phyloP scores from a whole-genome alignment of 2,329 filamentous ascomycete species.

The Amauroascus verrucosus region DNA sequence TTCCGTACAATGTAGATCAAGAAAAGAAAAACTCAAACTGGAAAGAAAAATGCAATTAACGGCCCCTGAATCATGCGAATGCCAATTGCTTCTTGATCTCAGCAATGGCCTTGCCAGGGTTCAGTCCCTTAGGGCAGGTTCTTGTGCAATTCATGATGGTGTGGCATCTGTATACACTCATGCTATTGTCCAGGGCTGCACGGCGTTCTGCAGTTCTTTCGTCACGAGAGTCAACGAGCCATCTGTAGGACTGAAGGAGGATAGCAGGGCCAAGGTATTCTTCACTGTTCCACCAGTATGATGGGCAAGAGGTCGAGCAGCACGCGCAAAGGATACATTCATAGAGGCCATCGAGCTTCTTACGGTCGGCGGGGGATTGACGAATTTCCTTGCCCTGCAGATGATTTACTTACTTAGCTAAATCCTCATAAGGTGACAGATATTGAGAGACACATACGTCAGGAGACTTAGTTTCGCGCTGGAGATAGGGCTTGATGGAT shows the following conservation, averaged over 20 bases:
- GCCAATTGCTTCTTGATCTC: constrained; percentile 99
- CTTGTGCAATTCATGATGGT: constrained; percentile 98
- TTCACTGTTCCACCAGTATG: constrained; percentile 99
- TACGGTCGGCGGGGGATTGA: constrained; percentile 82
- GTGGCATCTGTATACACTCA: constrained; percentile 98
- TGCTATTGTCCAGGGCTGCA: constrained; percentile 89
- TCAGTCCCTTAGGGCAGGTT: constrained; percentile 96
- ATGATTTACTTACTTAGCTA: constrained; percentile 14
- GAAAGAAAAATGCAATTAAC: background rate
- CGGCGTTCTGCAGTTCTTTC: constrained; percentile 81
- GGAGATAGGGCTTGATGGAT: constrained; percentile 97
- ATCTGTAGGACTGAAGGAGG: constrained; percentile 94
- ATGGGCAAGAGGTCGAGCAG: constrained; percentile 98
- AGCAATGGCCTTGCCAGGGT: constrained; percentile 88
- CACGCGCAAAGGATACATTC: constrained; percentile 99
- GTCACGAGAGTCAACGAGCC: constrained; percentile 91
- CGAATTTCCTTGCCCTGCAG: constrained; percentile 77
- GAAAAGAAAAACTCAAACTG: constrained; percentile 15
- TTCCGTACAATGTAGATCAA: constrained; percentile 2
- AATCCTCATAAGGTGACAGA: background rate
- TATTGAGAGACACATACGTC: constrained; percentile 52
- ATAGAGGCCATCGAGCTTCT: constrained; percentile 95
- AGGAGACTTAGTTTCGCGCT: constrained; percentile 71
- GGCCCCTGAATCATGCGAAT: constrained; percentile 21
- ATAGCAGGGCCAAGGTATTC: constrained; percentile 97